A percentile compares a stretch with the other conserved stretches of the same genome.
These are phyloP conservation scores for Begonia peltatifolia DNA, from an alignment of 306 rosid genomes.

Conservation along the genomic window DNA sequence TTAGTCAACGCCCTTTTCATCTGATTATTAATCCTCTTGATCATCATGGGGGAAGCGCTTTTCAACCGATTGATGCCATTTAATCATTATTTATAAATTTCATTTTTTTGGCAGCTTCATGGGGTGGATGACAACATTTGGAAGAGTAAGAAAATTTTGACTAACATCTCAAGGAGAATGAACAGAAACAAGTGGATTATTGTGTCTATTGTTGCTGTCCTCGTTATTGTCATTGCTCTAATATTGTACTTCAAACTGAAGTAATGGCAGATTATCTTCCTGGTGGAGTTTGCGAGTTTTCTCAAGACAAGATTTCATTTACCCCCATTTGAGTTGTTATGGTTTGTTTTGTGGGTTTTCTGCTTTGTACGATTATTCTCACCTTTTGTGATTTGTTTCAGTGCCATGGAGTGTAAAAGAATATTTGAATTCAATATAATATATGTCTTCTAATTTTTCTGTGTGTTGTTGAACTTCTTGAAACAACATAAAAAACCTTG, in stretches of 20 bases:
- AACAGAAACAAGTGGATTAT: conserved; percentile 72
- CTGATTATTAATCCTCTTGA: not conserved
- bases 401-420: no score
- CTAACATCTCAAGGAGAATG: conserved; percentile 64
- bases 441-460: no score
- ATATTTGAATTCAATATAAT: no score
- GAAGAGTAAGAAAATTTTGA: conserved; percentile 64
- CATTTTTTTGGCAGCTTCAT: conserved; percentile 41
- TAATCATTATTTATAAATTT: conserved; percentile 2
- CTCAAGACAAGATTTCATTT: no score
- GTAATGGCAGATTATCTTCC: conserved; percentile 6
- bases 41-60: no score
- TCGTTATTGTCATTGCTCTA: conserved; percentile 41
- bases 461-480: no score
- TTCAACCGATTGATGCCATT: not conserved
- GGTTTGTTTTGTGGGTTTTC: no score
- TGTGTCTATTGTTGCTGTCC: conserved; percentile 31
- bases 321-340: no score
- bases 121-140: conserved; percentile 82
- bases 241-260: conserved; percentile 70
- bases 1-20: no score
- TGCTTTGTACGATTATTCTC: no score
- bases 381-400: no score
- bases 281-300: conserved; percentile 15
- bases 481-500: no score